phyloP scores from a whole-genome alignment of 441 rosid genomes.

The Breynia disticha region DNA sequence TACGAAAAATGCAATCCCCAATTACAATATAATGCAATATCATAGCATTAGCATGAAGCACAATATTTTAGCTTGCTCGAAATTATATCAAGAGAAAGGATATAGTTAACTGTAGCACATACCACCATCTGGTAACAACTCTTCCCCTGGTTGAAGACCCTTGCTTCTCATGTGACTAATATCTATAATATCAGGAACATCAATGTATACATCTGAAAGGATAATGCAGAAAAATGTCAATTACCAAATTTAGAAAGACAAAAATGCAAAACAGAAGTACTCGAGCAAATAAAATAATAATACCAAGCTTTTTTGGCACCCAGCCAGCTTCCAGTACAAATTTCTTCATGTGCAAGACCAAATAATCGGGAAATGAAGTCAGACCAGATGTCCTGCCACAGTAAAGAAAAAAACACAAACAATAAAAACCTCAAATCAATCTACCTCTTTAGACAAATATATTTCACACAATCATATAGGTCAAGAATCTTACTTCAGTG shows the following conservation, averaged over 20 bases:
- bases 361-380: conserved; percentile 92
- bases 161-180: conserved; percentile 90
- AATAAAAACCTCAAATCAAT: neutral
- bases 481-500: conserved; percentile 52
- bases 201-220: conserved; percentile 76
- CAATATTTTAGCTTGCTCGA: neutral
- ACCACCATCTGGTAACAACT: conserved; percentile 77
- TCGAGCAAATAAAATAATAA: conserved; percentile 10
- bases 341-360: conserved; percentile 94
- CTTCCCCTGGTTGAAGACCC: conserved; percentile 93
- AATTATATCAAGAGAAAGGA: conserved; percentile 9
- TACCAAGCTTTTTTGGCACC: conserved; percentile 99
- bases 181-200: conserved; percentile 91
- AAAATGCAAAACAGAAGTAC: conserved; percentile 7
- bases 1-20: too few relatives aligned
- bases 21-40: too few relatives aligned
- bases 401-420: neutral
- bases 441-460: neutral
- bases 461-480: neutral
- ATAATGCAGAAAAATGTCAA: conserved; percentile 9
- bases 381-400: conserved; percentile 69
- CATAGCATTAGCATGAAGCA: too few relatives aligned
- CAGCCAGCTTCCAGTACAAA: conserved; percentile 95
- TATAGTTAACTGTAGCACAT: conserved; percentile 18
- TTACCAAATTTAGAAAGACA: conserved; percentile 3